Evolutionary conservation across 495 filamentous ascomycete species (phyloP), one percentile per base, ranked within the genome.

Genomic region (Hamigera avellanea): DNA sequence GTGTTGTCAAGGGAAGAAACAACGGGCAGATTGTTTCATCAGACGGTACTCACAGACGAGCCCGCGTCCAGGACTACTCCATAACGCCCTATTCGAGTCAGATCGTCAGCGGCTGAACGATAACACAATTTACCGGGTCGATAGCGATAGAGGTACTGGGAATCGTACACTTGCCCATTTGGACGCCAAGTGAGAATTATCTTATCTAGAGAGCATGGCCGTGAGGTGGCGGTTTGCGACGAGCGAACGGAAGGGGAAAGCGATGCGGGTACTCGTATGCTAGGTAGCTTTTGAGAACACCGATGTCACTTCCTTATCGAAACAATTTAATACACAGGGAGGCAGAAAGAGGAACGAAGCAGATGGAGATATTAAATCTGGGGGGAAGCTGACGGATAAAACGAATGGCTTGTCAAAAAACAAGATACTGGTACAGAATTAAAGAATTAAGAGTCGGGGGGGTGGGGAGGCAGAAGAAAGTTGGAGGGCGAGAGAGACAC

Each of bases 61-160:
- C 77, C 77, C 44, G 77, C 77, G 66, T 81, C 77, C 41, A 81
- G 60, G 50, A 81, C 72, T 31, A 80, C 75, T 36, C 75, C 77
- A 59, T 78, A 80, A 43, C 69, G 63, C 71, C 73, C 70, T 73
- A 19, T 21, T 12, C 14, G 32, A 17, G 18, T 26, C 29, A 28
- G 19, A 38, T 33, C 33, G 43, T 27, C 28, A 31, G 31, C 9
- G n/a, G 26, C 12, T n/a, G 7, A 26, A 17, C 17, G 35, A 21
- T n/a, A 15, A 31, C 26, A 10, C 35, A 14, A 32, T 42, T 23
- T n/a, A n/a, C n/a, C 36, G 31, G 31, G 31, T 33, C 19, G 34
- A n/a, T n/a, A 26, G 28, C 32, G 32, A 46, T 43, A 27, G 13
- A 37, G n/a, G 32, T 3, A 29, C 19, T 15, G 42, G 10, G 18